phyloP scores from a whole-genome alignment of 2,329 filamentous ascomycete genomes.

The Colletotrichum camelliae region DNA sequence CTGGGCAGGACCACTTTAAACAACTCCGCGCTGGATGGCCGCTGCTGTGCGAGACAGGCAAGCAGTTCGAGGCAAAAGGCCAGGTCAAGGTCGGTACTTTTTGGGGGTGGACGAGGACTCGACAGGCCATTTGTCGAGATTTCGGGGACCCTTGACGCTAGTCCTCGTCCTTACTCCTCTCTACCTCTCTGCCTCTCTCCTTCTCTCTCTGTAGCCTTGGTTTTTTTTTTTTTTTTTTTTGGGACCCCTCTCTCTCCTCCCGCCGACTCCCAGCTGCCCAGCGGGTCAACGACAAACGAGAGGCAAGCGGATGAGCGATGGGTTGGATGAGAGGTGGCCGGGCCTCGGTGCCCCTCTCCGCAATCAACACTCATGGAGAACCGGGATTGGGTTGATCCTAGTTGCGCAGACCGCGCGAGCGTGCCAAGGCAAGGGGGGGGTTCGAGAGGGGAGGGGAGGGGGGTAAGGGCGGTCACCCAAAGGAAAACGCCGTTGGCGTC shows the following conservation, averaged over 20 bases:
- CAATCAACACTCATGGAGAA: conserved; percentile 12
- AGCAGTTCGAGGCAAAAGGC: not conserved
- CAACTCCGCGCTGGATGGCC: not conserved
- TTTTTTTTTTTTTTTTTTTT: too few relatives aligned
- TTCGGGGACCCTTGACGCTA: conserved; percentile 9
- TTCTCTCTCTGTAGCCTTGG: not conserved
- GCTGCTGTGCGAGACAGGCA: not conserved
- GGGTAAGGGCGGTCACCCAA: not conserved
- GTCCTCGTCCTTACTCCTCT: not conserved
- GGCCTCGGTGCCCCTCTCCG: conserved; percentile 15
- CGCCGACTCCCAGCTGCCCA: not conserved
- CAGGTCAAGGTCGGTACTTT: conserved; percentile 9
- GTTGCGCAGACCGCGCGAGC: conserved; percentile 2
- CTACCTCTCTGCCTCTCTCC: not conserved
- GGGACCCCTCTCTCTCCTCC: too few relatives aligned
- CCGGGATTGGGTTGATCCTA: conserved; percentile 13
- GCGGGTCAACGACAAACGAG: not conserved
- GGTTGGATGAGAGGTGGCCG: not conserved
- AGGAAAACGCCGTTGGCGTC: not conserved
- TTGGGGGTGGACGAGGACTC: not conserved
- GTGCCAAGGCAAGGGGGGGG: not conserved
- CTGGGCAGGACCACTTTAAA: too few relatives aligned
- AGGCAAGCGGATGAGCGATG: not conserved
- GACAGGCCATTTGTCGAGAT: not conserved
- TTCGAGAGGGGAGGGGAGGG: not conserved